A percentile compares a stretch with the other conserved stretches of the same genome.
These are phyloP conservation scores for Lachnellula suecica DNA, from an alignment of 2,329 filamentous ascomycete species.

Conservation along the genomic window DNA sequence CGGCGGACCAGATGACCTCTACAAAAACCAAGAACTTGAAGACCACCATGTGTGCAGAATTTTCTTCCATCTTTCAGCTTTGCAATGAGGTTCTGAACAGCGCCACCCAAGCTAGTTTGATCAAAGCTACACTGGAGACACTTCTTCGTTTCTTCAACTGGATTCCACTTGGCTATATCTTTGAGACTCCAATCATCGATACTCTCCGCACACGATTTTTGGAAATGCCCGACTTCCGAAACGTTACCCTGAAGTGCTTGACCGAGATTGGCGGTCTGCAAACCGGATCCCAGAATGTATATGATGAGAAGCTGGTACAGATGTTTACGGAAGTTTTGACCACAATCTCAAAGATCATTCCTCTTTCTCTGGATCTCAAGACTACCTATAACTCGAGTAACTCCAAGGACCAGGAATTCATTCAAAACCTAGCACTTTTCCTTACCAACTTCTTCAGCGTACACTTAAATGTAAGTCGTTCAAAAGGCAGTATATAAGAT, in stretches of 20 bases:
- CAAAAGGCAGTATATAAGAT: background rate
- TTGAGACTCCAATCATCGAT: conserved; percentile 95
- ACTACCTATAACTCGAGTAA: conserved; percentile 89
- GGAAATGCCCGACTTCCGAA: conserved; percentile 91
- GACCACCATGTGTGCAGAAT: conserved; percentile 98
- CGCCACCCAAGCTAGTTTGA: conserved; percentile 81
- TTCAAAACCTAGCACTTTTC: conserved; percentile 94
- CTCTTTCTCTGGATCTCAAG: conserved; percentile 86
- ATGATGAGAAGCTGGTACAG: conserved; percentile 92
- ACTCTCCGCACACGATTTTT: conserved; percentile 91
- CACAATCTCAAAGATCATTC: conserved; percentile 90
- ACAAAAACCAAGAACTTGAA: conserved; percentile 95
- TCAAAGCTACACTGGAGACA: conserved; percentile 96
- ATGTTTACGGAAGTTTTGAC: conserved; percentile 98
- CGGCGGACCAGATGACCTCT: conserved; percentile 98
- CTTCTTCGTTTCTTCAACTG: conserved; percentile 96
- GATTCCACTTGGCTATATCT: conserved; percentile 98
- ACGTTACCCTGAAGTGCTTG: conserved; percentile 92
- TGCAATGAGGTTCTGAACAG: conserved; percentile 94
- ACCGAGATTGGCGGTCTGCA: conserved; percentile 96
- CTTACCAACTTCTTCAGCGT: conserved; percentile 96
- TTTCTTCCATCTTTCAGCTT: conserved; percentile 96
- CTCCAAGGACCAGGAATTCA: conserved; percentile 92
- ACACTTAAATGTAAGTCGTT: conserved; percentile 70
- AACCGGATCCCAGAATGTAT: conserved; percentile 72